Evolutionary conservation across 441 rosid species (phyloP), one percentile per base, ranked within the genome.

Genomic region (Manihot esculenta): DNA sequence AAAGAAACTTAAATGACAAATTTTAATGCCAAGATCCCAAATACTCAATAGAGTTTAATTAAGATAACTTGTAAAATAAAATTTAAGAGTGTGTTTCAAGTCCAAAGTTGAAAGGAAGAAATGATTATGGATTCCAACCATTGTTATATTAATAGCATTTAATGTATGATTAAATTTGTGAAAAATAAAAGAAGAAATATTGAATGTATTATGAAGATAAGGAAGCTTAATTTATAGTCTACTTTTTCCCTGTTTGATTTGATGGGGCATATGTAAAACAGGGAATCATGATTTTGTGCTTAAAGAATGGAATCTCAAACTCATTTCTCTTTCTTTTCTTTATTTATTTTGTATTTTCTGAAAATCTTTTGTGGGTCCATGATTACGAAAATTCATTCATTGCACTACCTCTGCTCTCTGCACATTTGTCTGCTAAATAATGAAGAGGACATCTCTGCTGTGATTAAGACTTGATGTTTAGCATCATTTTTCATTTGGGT

Each of bases 291-390:
- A 66, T 60, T 23, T 51, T 38, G 15, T 15, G 47, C 44, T 66
- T 6, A 27, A 21, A 67, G 54, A 61, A 67, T 60, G 72, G 72
- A 74, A 74, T 74, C 76, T 51, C 23, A 41, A 59, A 41, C 27
- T 65, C 60, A 15, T 18, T 50, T 60, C 23, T 66, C 20, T 63
- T 9, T 47, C 42, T 44, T 27, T 53, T 42, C 30, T 30, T 44
- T n/a, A n/a, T n/a, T n/a, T n/a, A n/a, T n/a, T 27, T 7, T 21
- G 0, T 42, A 11, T 35, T 7, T 41, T 3, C 55, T 11, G 4
- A 54, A 60, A 12, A 3, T 10, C 57, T 65, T 18, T 47, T 23
- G 66, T 47, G 60, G 56, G 74, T 50, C 59, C 69, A 60, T 51
- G 18, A 51, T 66, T 68, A 18, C 30, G 33, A 42, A 55, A 68